Conservation (phyloP, 2,329 filamentous ascomycete genomes). For the Sphaceloma murrayae region DNA sequence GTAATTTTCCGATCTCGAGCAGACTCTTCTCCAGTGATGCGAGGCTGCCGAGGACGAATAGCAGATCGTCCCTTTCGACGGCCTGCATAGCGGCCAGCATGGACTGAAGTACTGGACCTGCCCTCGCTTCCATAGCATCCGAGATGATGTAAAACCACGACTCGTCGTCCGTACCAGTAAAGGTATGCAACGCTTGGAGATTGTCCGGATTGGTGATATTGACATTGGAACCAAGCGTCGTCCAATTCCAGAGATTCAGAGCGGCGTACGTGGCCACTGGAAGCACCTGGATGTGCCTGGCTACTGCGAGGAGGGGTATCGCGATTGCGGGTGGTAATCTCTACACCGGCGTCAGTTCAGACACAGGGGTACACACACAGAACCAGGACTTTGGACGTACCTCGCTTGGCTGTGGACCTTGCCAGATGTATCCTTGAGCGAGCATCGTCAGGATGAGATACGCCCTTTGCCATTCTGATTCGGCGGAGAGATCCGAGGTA, state of each 20-base stretch:
- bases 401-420: conserved; percentile 8
- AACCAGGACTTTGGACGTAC: neutral
- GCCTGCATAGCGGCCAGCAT: conserved; percentile 42
- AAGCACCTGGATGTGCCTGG: conserved; percentile 1
- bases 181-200: conserved; percentile 1
- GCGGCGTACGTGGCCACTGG: conserved; percentile 18
- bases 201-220: conserved; percentile 13
- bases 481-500: neutral
- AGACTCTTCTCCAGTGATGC: conserved; percentile 35
- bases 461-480: conserved; percentile 14
- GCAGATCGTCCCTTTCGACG: conserved; percentile 30
- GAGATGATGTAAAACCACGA: conserved; percentile 42
- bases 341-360: neutral
- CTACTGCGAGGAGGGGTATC: conserved; percentile 17
- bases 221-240: conserved; percentile 5
- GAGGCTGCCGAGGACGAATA: conserved; percentile 33
- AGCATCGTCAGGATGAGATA: conserved; percentile 9
- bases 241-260: conserved; percentile 16
- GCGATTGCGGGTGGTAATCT: conserved; percentile 13
- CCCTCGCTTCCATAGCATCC: conserved; percentile 44
- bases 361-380: neutral
- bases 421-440: conserved; percentile 13
- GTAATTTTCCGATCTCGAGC: conserved; percentile 33
- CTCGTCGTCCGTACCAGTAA: conserved; percentile 13
- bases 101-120: conserved; percentile 36